phyloP scores from a whole-genome alignment of 202 grass and related monocot species.

The Cymbopogon flexuosus region DNA sequence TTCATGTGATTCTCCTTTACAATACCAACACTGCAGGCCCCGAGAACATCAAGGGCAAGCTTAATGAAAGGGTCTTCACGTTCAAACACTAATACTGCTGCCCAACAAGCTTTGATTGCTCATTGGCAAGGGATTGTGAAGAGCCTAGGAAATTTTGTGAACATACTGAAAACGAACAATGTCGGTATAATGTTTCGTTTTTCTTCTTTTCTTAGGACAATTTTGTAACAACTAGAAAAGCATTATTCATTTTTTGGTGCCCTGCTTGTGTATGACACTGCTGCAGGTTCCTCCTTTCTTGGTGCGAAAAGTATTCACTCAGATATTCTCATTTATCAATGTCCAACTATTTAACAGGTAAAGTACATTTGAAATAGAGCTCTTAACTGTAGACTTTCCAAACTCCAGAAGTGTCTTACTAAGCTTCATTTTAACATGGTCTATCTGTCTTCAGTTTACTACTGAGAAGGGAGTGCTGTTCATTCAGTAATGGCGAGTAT shows the following conservation, averaged over 20 bases:
- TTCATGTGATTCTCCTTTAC: constrained; percentile 18
- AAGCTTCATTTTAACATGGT: constrained; percentile 21
- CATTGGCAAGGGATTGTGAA: constrained; percentile 99
- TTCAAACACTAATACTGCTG: constrained; percentile 68
- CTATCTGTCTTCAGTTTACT: constrained; percentile 63
- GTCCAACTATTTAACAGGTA: constrained; percentile 98
- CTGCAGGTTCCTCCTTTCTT: constrained; percentile 98
- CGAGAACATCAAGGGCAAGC: constrained; percentile 96
- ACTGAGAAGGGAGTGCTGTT: constrained; percentile 95
- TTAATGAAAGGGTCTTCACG: constrained; percentile 88
- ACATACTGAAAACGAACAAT: constrained; percentile 84
- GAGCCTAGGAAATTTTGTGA: constrained; percentile 90
- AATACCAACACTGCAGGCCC: constrained; percentile 53
- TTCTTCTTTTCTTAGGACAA: background rate
- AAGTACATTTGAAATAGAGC: constrained; percentile 1
- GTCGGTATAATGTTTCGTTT: constrained; percentile 50
- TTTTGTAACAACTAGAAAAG: constrained; percentile 4
- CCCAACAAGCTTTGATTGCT: constrained; percentile 87
- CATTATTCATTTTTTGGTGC: background rate
- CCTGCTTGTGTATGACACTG: constrained; percentile 7
- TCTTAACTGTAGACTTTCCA: background rate
- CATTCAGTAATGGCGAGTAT: constrained; percentile 93
- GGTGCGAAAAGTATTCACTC: constrained; percentile 93
- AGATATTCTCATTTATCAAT: constrained; percentile 99
- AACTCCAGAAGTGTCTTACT: constrained; percentile 7